Evolutionary conservation across 1,284 basidiomycete genomes (phyloP).

Genomic region (Cryptococcus deneoformans): DNA sequence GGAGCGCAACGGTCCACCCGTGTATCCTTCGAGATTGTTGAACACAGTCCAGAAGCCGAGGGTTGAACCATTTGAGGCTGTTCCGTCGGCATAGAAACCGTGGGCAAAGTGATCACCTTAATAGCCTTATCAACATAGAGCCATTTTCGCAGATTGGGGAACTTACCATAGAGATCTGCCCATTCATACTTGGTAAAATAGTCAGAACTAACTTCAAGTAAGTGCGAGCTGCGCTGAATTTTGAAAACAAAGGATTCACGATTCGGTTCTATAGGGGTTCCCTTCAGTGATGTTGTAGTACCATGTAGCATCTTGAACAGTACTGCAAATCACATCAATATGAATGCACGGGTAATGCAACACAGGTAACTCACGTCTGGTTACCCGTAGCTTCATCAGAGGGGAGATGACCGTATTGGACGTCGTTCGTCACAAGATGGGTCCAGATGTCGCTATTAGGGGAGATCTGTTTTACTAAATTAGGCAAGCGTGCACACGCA

Average conservation of each 20-base stretch:
- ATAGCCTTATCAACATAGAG: not conserved
- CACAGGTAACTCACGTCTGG: not conserved
- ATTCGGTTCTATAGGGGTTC: conserved; percentile 2
- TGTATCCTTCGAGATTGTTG: conserved; percentile 36
- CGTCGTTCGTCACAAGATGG: conserved; percentile 20
- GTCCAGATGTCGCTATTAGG: conserved; percentile 25
- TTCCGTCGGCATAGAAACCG: conserved; percentile 14
- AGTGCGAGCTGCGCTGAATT: not conserved
- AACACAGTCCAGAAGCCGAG: conserved; percentile 38
- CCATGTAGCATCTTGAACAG: conserved; percentile 43
- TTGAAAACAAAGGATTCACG: not conserved
- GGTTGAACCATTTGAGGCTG: conserved; percentile 16
- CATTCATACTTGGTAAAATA: conserved; percentile 40
- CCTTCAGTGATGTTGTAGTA: conserved; percentile 19
- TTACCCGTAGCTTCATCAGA: conserved; percentile 13
- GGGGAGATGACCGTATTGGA: conserved; percentile 15
- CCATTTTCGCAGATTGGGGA: not conserved
- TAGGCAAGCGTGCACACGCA: not conserved
- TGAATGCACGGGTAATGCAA: not conserved
- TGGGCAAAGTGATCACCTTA: conserved; percentile 25
- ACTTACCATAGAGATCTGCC: conserved; percentile 19
- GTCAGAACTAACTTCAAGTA: conserved; percentile 13
- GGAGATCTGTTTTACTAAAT: conserved; percentile 1
- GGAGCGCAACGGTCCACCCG: conserved; percentile 28
- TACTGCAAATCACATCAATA: conserved; percentile 9